Base-by-base conservation (phyloP, 345 rosid genomes). In the Bruguiera sexangula region DNA sequence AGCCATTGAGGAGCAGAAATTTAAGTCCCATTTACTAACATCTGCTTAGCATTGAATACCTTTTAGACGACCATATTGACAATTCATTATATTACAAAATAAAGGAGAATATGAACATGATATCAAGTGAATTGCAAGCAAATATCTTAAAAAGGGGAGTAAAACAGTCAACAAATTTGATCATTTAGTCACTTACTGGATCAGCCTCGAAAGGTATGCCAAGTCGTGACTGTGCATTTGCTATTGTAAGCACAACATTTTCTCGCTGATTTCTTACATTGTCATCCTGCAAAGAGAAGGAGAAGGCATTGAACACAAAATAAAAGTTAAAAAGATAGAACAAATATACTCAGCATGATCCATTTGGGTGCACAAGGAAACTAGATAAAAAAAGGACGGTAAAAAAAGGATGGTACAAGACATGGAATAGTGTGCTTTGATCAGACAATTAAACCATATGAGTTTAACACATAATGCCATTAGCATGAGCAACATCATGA, bases 191-290 rank as follows among this genome's bases (percentile, higher is more conserved):
- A 89, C 98, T 79, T 78, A 95, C 99, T 27, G 98, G 99, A 79
- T 92, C 93, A 78, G 82, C 69, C 69, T 69, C 87, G 22, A 65
- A 67, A 46, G 91, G 96, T 74, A 86, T 51, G 56, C 81, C 81
- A 65, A 86, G 88, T 75, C 87, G 96, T 70, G 90, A 87, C 69
- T 95, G 99, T 71, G 96, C 89, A 72, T 95, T 95, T 74, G 99
- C 93, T 37, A 95, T 70, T 20, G 83, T 60, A 77, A 95, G 98
- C 80, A 92, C 86, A 71, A 90, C 82, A 85, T 95, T 87, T 81
- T 95, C 98, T 69, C 98, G 88, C 74, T 95, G 99, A 77, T 95
- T 95, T 86, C 92, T 83, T 63, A 87, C 75, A 76, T 90, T 95
- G 75, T 90, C 98, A 74, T 84, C 88, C 99, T 95, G 93, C 78